Percentiles rank a stretch among this genome's conserved stretches.
phyloP scores from a whole-genome alignment of 345 rosid genomes.

The Eucalyptus tenuipes region DNA sequence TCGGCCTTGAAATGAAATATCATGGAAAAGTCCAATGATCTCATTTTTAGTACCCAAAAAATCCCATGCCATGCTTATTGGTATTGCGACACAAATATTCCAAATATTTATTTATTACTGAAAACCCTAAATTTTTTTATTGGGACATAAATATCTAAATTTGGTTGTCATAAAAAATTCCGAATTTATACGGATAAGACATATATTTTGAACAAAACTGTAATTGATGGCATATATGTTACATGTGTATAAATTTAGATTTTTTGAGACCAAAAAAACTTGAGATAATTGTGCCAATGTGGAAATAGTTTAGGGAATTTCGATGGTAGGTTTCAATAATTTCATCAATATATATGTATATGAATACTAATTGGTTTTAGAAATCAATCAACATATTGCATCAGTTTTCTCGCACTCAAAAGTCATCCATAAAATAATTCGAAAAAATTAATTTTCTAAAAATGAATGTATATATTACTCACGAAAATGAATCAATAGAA shows the following conservation, averaged over 20 bases:
- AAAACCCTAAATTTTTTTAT: too few species aligned
- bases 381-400: neutral
- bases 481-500: neutral
- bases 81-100: neutral
- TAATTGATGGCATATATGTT: too few species aligned
- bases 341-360: neutral
- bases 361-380: neutral
- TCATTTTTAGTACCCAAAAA: too few species aligned
- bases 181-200: too few species aligned
- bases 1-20: neutral
- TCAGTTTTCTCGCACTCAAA: fast-evolving
- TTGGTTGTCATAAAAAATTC: too few species aligned
- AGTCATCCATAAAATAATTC: neutral
- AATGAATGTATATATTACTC: fast-evolving
- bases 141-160: neutral
- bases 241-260: too few species aligned
- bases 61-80: too few species aligned
- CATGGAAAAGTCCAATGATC: neutral
- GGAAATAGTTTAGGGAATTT: neutral
- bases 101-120: too few species aligned
- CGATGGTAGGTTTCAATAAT: neutral
- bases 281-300: fast-evolving
- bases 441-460: neutral
- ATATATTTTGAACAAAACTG: too few species aligned
- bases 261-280: fast-evolving